A percentile compares a stretch with the other conserved stretches of the same genome.
Conservation (phyloP, 1,284 basidiomycete species). For the Microbotryum intermedium region DNA sequence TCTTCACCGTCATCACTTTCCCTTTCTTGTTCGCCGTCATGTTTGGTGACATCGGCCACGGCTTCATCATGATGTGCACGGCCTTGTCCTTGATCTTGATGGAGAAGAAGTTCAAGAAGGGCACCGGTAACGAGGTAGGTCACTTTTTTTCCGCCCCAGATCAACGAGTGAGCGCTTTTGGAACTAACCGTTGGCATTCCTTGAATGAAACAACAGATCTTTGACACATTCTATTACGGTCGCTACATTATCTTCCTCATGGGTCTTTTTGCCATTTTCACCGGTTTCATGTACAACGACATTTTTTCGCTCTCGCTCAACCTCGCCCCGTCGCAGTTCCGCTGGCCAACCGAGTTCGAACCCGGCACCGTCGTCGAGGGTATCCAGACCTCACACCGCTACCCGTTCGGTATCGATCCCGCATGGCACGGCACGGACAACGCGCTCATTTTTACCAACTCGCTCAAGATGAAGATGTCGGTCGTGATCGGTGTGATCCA, state of each 20-base stretch:
- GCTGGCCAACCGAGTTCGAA: slow-evolving; percentile 51
- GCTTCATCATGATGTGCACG: slow-evolving; percentile 67
- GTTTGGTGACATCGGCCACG: slow-evolving; percentile 99
- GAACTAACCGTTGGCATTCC: not conserved
- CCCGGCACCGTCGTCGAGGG: slow-evolving; percentile 49
- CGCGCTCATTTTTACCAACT: slow-evolving; percentile 87
- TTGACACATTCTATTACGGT: slow-evolving; percentile 77
- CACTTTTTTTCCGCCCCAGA: not conserved
- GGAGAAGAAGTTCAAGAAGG: slow-evolving; percentile 70
- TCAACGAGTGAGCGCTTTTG: not conserved
- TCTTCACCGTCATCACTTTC: slow-evolving; percentile 43
- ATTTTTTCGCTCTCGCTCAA: slow-evolving; percentile 91
- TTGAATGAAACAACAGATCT: slow-evolving; percentile 49
- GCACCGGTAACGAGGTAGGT: slow-evolving; percentile 62
- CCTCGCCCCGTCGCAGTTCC: slow-evolving; percentile 83
- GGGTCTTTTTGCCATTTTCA: slow-evolving; percentile 67
- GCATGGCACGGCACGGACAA: slow-evolving; percentile 94
- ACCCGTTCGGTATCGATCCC: slow-evolving; percentile 91
- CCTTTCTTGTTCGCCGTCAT: slow-evolving; percentile 99
- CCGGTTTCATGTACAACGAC: slow-evolving; percentile 98
- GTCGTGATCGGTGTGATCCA: slow-evolving; percentile 94
- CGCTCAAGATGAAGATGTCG: slow-evolving; percentile 99
- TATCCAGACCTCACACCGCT: slow-evolving; percentile 56
- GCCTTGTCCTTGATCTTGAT: slow-evolving; percentile 76
- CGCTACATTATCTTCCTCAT: slow-evolving; percentile 93